Conservation (phyloP, 306 rosid genomes). For the Trifolium dubium region DNA sequence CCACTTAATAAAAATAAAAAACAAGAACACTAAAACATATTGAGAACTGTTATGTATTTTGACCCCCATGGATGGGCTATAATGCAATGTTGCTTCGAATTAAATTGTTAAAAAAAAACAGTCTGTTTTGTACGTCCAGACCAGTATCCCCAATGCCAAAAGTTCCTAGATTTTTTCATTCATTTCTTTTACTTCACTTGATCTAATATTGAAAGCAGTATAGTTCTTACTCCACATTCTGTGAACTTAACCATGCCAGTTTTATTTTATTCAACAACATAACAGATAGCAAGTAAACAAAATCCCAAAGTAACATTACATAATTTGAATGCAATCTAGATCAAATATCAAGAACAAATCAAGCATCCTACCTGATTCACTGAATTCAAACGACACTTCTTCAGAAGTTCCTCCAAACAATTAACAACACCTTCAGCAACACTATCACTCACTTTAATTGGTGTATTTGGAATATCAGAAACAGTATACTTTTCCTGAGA, state of each 20-base stretch:
- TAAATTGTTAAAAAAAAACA: slow-evolving; percentile 22
- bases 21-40: slow-evolving; percentile 8
- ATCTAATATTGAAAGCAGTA: slow-evolving; percentile 20
- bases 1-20: too few relatives aligned
- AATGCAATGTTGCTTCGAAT: slow-evolving; percentile 1
- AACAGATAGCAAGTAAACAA: slow-evolving; percentile 18
- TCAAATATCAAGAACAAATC: slow-evolving; percentile 38
- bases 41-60: slow-evolving; percentile 1
- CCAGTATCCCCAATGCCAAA: slow-evolving; percentile 1
- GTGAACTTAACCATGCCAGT: slow-evolving; percentile 5
- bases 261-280: neutral
- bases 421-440: slow-evolving; percentile 88
- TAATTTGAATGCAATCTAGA: slow-evolving; percentile 12
- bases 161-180: neutral
- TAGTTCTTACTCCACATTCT: neutral
- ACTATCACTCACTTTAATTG: slow-evolving; percentile 63
- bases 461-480: slow-evolving; percentile 42
- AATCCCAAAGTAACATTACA: neutral
- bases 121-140: neutral
- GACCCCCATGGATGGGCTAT: neutral
- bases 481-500: slow-evolving; percentile 50
- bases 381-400: slow-evolving; percentile 77
- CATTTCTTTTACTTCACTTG: slow-evolving; percentile 4
- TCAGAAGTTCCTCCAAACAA: slow-evolving; percentile 85
- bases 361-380: slow-evolving; percentile 77